Conservation (phyloP, 352 stramenopile species). For the Globisporangium radiosum region DNA sequence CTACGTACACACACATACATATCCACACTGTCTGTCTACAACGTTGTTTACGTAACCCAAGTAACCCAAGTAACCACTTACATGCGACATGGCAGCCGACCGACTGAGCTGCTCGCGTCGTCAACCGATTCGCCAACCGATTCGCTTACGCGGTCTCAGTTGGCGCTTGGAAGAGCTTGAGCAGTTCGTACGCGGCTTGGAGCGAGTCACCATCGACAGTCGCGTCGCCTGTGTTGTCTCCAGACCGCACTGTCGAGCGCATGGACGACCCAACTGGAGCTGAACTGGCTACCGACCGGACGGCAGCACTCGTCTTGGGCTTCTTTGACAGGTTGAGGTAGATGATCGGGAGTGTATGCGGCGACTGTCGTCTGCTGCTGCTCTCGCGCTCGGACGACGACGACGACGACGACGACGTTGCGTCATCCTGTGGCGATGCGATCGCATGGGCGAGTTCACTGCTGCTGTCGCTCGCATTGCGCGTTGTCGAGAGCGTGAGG, state of each 20-base stretch:
- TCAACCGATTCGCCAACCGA: too few relatives aligned
- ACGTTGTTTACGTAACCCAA: too few relatives aligned
- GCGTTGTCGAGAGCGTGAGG: conserved; percentile 61
- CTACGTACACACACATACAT: too few relatives aligned
- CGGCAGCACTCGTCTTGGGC: conserved; percentile 21
- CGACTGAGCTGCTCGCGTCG: too few relatives aligned
- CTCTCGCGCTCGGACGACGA: not conserved
- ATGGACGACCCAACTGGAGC: too few relatives aligned
- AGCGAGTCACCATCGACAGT: conserved; percentile 60
- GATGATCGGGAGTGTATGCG: conserved; percentile 68
- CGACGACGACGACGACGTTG: conserved; percentile 5
- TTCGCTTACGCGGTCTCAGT: too few relatives aligned
- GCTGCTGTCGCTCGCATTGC: conserved; percentile 1
- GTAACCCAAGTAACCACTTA: too few relatives aligned
- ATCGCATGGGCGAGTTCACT: not conserved
- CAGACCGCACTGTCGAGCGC: too few relatives aligned
- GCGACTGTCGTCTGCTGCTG: not conserved
- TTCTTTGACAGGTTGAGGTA: conserved; percentile 79
- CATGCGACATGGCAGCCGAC: too few relatives aligned
- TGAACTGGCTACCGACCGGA: not conserved
- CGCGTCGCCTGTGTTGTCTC: conserved; percentile 6
- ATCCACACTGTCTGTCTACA: too few relatives aligned
- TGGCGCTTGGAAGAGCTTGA: conserved; percentile 34
- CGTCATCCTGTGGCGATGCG: conserved; percentile 2
- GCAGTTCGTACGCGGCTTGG: conserved; percentile 60